Conservation (phyloP, 495 filamentous ascomycete species). For the Letharia columbiana region DNA sequence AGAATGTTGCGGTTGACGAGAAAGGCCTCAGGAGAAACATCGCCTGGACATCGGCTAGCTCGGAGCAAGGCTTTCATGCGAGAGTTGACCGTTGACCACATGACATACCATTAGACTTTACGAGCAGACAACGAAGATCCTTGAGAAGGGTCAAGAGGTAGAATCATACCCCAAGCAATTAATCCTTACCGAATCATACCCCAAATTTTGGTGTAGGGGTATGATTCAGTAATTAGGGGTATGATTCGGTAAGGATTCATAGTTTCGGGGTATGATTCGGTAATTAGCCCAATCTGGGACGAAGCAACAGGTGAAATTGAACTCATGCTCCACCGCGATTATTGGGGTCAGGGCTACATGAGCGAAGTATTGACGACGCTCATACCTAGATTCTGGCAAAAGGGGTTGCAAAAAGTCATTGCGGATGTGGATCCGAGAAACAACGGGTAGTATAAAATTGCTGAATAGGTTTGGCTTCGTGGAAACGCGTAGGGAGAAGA, state of each 20-base stretch:
- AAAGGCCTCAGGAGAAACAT: neutral
- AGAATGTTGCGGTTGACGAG: too few relatives aligned
- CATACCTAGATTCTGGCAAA: constrained; percentile 16
- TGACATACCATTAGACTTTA: neutral
- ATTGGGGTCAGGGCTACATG: constrained; percentile 19
- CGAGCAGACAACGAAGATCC: neutral
- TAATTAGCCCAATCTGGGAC: constrained; percentile 17
- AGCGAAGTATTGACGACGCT: constrained; percentile 11
- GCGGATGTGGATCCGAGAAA: constrained; percentile 24
- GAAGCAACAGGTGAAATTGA: constrained; percentile 13
- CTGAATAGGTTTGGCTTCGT: constrained; percentile 19
- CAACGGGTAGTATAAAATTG: constrained; percentile 1
- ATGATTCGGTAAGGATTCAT: too few relatives aligned
- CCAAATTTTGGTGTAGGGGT: too few relatives aligned
- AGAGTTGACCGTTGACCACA: neutral
- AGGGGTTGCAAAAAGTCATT: constrained; percentile 18
- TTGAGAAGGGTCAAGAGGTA: too few relatives aligned
- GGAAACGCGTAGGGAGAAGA: constrained; percentile 14
- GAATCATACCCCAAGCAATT: too few relatives aligned
- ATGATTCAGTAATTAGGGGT: too few relatives aligned
- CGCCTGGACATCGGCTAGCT: neutral
- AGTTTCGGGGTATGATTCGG: too few relatives aligned
- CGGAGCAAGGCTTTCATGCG: neutral
- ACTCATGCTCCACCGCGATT: constrained; percentile 16
- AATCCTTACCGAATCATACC: too few relatives aligned